Evolutionary conservation across 1,284 basidiomycete species (phyloP).

Genomic region (Ceratobasidium sp.): DNA sequence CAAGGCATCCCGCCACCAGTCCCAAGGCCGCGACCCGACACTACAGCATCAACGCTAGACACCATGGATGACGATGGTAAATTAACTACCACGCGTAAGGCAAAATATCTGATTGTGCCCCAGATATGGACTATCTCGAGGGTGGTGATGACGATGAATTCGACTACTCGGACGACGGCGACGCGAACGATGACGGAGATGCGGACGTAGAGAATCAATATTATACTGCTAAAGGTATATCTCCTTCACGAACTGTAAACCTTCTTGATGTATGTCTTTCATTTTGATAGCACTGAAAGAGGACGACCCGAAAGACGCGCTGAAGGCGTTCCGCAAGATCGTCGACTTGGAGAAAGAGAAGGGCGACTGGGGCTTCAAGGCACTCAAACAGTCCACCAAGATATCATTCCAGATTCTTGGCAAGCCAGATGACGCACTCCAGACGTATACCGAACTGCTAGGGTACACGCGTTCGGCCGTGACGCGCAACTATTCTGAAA

Average conservation of each 20-base stretch:
- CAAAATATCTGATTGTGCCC: not conserved
- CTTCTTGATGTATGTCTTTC: constrained; percentile 8
- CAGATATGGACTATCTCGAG: constrained; percentile 87
- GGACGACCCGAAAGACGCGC: constrained; percentile 87
- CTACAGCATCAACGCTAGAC: not conserved
- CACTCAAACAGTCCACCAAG: constrained; percentile 97
- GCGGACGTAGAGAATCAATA: constrained; percentile 99
- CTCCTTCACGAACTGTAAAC: not conserved
- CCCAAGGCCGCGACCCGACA: not conserved
- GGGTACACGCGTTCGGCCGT: constrained; percentile 94
- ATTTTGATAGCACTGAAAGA: constrained; percentile 82
- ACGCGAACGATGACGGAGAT: constrained; percentile 80
- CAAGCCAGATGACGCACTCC: constrained; percentile 85
- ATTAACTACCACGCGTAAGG: too few relatives aligned
- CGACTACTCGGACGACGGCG: constrained; percentile 94
- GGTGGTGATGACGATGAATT: constrained; percentile 93
- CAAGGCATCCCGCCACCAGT: not conserved
- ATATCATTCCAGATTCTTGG: constrained; percentile 85
- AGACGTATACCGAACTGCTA: constrained; percentile 86
- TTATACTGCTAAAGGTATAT: constrained; percentile 94
- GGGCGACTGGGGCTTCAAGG: constrained; percentile 99
- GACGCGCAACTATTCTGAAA: constrained; percentile 93
- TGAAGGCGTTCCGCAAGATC: constrained; percentile 88
- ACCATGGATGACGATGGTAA: constrained; percentile 81
- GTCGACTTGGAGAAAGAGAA: constrained; percentile 80